Percentiles rank a stretch among this genome's conserved stretches.
Evolutionary conservation across 1,139 yeast species (phyloP).

Genomic region (Debaryomycetaceae sp.): DNA sequence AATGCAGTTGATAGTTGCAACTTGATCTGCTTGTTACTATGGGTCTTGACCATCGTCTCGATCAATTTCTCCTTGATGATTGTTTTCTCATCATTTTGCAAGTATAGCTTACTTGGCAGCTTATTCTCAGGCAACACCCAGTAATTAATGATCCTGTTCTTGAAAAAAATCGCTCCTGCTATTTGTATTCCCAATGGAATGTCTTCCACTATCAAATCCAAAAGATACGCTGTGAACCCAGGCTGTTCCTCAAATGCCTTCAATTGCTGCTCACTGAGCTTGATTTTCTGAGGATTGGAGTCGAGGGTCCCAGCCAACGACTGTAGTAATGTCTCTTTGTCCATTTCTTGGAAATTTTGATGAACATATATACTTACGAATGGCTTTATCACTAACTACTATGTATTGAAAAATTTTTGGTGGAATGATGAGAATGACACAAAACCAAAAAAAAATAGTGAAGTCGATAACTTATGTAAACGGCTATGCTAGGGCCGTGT

Average conservation of each 20-base stretch:
- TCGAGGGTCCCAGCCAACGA: conserved; percentile 45
- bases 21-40: conserved; percentile 30
- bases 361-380: conserved; percentile 1
- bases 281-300: conserved; percentile 33
- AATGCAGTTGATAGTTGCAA: conserved; percentile 44
- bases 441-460: conserved; percentile 2
- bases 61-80: conserved; percentile 51
- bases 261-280: conserved; percentile 40
- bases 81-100: conserved; percentile 48
- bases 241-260: conserved; percentile 42
- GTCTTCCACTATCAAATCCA: conserved; percentile 50
- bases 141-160: conserved; percentile 55
- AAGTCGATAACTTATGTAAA: background rate
- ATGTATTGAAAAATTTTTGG: conserved; percentile 8
- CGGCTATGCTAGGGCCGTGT: background rate
- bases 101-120: conserved; percentile 22
- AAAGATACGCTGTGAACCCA: conserved; percentile 57
- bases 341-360: conserved; percentile 24
- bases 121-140: conserved; percentile 52
- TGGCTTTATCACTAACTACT: background rate
- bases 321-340: conserved; percentile 37
- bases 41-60: conserved; percentile 38
- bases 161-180: conserved; percentile 66
- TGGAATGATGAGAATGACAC: conserved; percentile 5
- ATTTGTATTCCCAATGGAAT: conserved; percentile 50